These are phyloP conservation scores for Cordyceps javanica DNA, from an alignment of 2,329 filamentous ascomycete genomes.

Conservation along the genomic window DNA sequence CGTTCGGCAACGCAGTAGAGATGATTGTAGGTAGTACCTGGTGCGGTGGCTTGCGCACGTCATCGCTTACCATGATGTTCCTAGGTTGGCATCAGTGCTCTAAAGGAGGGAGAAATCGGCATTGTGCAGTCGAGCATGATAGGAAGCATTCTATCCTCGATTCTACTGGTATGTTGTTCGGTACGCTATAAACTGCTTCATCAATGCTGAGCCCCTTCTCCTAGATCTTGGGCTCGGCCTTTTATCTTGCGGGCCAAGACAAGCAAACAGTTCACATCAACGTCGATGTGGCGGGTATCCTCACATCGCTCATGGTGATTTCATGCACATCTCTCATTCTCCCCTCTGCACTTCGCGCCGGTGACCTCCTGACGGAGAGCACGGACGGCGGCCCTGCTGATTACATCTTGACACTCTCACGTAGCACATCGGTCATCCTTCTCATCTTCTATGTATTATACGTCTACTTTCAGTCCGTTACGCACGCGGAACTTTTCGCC, in stretches of 20 bases:
- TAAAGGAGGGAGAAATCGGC: conserved; percentile 12
- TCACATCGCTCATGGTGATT: conserved; percentile 11
- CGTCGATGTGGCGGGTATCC: conserved; percentile 10
- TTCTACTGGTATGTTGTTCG: neutral
- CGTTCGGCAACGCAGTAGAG: conserved; percentile 61
- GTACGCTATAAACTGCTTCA: neutral
- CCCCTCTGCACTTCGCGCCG: conserved; percentile 5
- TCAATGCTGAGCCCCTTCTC: neutral
- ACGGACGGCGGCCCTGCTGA: neutral
- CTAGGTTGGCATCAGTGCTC: conserved; percentile 12
- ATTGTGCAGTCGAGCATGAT: conserved; percentile 13
- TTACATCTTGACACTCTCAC: conserved; percentile 11
- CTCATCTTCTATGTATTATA: conserved; percentile 10
- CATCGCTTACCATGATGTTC: neutral
- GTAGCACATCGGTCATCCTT: conserved; percentile 10
- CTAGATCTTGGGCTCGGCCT: conserved; percentile 9
- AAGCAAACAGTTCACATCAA: conserved; percentile 13
- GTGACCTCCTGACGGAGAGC: neutral
- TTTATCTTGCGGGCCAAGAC: conserved; percentile 9
- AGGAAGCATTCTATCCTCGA: conserved; percentile 12
- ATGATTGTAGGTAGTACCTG: conserved; percentile 42
- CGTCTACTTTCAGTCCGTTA: conserved; percentile 11
- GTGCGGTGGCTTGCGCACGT: neutral
- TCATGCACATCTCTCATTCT: conserved; percentile 11
- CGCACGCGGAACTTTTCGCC: conserved; percentile 11